phyloP scores from a whole-genome alignment of 305 asterid genomes.

The Rubia peregrina region DNA sequence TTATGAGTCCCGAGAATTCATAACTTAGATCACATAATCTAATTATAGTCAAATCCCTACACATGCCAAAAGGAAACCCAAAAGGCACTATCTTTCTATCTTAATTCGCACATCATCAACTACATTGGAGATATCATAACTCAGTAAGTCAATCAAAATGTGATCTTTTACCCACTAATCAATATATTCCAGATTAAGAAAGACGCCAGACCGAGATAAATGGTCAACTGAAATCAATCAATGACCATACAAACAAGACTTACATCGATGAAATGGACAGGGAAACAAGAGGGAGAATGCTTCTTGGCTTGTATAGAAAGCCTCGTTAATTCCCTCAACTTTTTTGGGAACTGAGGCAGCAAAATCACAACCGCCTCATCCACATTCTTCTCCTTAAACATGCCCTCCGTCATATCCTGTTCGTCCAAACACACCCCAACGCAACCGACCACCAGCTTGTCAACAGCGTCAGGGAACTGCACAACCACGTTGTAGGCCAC shows the following conservation, averaged over 20 bases:
- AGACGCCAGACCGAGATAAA: background rate
- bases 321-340: conserved; percentile 44
- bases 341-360: conserved; percentile 60
- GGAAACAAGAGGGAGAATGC: conserved; percentile 63
- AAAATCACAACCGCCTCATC: conserved; percentile 55
- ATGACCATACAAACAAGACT: conserved; percentile 19
- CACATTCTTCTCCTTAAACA: conserved; percentile 60
- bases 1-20: background rate
- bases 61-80: background rate
- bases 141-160: background rate
- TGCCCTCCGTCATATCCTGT: conserved; percentile 61
- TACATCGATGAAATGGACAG: conserved; percentile 61
- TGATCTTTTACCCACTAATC: background rate
- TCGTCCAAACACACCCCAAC: conserved; percentile 73
- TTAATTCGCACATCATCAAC: background rate
- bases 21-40: background rate
- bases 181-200: background rate
- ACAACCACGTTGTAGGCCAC: conserved; percentile 72
- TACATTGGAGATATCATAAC: background rate
- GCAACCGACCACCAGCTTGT: conserved; percentile 55
- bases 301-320: conserved; percentile 56
- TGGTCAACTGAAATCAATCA: background rate
- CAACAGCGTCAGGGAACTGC: conserved; percentile 62
- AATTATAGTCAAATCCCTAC: background rate
- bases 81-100: background rate